Percentiles rank a stretch among this genome's conserved stretches.
Evolutionary conservation across 1,284 basidiomycete species (phyloP).

Genomic region (Tilletia horrida): DNA sequence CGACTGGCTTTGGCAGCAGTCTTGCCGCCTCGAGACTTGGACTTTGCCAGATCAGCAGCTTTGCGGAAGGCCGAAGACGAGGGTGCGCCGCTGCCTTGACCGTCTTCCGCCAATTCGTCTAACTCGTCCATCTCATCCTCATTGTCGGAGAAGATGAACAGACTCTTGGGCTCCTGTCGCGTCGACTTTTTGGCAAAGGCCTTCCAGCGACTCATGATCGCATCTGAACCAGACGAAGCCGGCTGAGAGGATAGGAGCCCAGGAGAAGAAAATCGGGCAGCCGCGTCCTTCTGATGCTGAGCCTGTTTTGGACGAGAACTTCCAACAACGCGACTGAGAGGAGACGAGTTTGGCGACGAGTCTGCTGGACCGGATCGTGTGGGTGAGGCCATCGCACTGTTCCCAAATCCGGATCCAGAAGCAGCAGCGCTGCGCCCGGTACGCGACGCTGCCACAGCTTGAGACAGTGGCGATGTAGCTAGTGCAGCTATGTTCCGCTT

Average conservation of each 20-base stretch:
- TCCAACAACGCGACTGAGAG: neutral
- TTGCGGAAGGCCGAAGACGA: constrained; percentile 11
- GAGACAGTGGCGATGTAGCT: too few relatives aligned
- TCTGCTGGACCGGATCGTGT: too few relatives aligned
- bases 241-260: neutral
- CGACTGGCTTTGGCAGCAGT: neutral
- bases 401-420: too few relatives aligned
- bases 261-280: neutral
- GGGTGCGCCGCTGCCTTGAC: neutral
- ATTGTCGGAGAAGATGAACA: constrained; percentile 15
- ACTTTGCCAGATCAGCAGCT: neutral
- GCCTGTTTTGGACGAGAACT: neutral
- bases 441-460: too few relatives aligned
- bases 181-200: constrained; percentile 5
- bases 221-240: constrained; percentile 7
- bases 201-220: constrained; percentile 14
- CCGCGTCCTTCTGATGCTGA: neutral
- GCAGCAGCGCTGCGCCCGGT: too few relatives aligned
- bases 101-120: constrained; percentile 3
- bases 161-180: constrained; percentile 10
- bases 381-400: too few relatives aligned
- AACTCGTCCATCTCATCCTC: constrained; percentile 16
- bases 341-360: neutral
- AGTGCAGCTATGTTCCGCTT: neutral
- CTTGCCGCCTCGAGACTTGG: neutral